A percentile compares a stretch with the other conserved stretches of the same genome.
These are phyloP conservation scores for Pythium dissimile DNA, from an alignment of 352 stramenopile genomes.

Conservation along the genomic window DNA sequence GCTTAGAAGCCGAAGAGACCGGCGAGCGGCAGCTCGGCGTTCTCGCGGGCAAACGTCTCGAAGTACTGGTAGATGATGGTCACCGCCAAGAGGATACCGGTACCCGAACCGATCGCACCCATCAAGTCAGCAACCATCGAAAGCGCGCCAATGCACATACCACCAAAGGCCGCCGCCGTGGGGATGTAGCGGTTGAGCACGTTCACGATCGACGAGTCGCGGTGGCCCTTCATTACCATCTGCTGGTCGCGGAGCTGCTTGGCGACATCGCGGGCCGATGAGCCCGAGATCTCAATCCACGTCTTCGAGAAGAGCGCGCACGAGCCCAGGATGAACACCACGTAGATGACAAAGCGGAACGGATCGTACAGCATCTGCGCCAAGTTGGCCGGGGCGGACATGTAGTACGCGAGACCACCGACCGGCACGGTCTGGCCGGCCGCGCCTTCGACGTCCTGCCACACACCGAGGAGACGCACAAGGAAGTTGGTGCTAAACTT, in stretches of 20 bases:
- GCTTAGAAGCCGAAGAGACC: slow-evolving; percentile 84
- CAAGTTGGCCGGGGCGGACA: slow-evolving; percentile 94
- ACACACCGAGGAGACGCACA: slow-evolving; percentile 97
- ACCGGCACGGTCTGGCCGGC: slow-evolving; percentile 95
- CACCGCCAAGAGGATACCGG: slow-evolving; percentile 97
- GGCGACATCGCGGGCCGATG: slow-evolving; percentile 95
- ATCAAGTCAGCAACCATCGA: slow-evolving; percentile 98
- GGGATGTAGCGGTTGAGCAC: slow-evolving; percentile 99
- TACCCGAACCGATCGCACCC: slow-evolving; percentile 98
- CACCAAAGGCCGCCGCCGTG: slow-evolving; percentile 97
- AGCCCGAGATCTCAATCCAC: slow-evolving; percentile 99
- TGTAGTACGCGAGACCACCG: slow-evolving; percentile 97
- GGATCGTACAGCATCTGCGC: slow-evolving; percentile 98
- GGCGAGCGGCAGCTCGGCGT: slow-evolving; percentile 76
- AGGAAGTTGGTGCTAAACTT: slow-evolving; percentile 98
- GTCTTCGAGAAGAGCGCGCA: slow-evolving; percentile 99
- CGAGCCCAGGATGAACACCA: slow-evolving; percentile 98
- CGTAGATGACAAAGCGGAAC: slow-evolving; percentile 98
- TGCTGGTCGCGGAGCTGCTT: slow-evolving; percentile 99
- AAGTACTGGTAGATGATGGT: slow-evolving; percentile 99
- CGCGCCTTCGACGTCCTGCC: slow-evolving; percentile 96
- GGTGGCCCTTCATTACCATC: slow-evolving; percentile 99
- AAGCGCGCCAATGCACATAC: slow-evolving; percentile 99
- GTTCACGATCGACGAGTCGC: slow-evolving; percentile 96
- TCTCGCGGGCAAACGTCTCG: slow-evolving; percentile 96